phyloP scores from a whole-genome alignment of 805 yeast species.

The Candida yuanshanica region DNA sequence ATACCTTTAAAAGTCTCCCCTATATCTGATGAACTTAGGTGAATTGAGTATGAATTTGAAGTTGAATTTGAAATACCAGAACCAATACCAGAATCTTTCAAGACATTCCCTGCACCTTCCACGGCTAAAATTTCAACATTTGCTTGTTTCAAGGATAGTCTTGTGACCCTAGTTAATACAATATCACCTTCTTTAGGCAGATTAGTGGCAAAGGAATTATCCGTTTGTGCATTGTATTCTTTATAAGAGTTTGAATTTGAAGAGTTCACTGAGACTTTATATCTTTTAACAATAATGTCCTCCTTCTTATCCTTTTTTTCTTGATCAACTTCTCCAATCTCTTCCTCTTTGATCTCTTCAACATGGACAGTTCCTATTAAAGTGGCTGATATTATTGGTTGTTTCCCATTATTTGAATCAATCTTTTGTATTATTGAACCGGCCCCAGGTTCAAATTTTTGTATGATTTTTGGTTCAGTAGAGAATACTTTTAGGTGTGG shows the following conservation, averaged over 20 bases:
- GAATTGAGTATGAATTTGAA: constrained; percentile 37
- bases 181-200: constrained; percentile 82
- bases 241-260: constrained; percentile 10
- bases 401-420: constrained; percentile 30
- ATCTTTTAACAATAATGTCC: constrained; percentile 17
- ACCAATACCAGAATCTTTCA: constrained; percentile 64
- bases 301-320: constrained; percentile 2
- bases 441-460: constrained; percentile 52
- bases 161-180: constrained; percentile 70
- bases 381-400: constrained; percentile 49
- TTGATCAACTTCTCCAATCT: constrained; percentile 10
- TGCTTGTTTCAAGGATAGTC: constrained; percentile 64
- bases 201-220: constrained; percentile 33
- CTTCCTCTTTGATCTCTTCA: constrained; percentile 16
- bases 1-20: constrained; percentile 89
- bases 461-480: constrained; percentile 26
- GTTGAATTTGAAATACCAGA: constrained; percentile 40
- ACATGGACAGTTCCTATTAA: constrained; percentile 51
- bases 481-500: constrained; percentile 42
- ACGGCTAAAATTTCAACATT: constrained; percentile 69
- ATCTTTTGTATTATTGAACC: constrained; percentile 55
- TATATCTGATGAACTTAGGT: constrained; percentile 54
- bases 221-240: constrained; percentile 6
- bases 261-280: constrained; percentile 26
- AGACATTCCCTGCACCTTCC: constrained; percentile 53